phyloP scores from a whole-genome alignment of 208 protist species.

The Phytomonas sp. region DNA sequence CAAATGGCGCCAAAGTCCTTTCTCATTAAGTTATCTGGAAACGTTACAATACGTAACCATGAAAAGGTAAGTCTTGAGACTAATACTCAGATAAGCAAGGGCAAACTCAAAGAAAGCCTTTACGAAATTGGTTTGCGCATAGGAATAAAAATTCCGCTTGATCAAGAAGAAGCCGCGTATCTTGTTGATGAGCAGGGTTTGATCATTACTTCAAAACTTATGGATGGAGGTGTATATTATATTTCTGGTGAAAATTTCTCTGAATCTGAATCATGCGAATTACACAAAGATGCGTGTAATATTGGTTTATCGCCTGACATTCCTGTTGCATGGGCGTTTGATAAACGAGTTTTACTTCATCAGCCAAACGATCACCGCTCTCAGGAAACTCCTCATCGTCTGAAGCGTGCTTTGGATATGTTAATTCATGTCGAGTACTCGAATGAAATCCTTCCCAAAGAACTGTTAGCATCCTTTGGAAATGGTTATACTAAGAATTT shows the following conservation, averaged over 20 bases:
- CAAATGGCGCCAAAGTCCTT: constrained; percentile 12
- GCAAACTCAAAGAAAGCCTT: constrained; percentile 43
- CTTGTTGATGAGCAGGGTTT: constrained; percentile 50
- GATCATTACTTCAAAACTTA: constrained; percentile 37
- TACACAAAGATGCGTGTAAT: not conserved
- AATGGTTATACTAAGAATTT: not conserved
- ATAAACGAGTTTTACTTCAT: constrained; percentile 56
- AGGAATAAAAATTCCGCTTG: constrained; percentile 17
- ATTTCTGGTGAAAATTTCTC: constrained; percentile 28
- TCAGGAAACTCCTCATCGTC: constrained; percentile 60
- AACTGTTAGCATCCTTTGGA: constrained; percentile 17
- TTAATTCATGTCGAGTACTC: constrained; percentile 31
- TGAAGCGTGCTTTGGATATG: constrained; percentile 47
- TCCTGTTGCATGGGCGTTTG: constrained; percentile 60
- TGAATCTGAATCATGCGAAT: not conserved
- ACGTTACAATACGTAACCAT: constrained; percentile 43
- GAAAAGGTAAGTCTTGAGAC: constrained; percentile 33
- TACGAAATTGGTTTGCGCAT: constrained; percentile 29
- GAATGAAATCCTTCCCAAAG: constrained; percentile 41
- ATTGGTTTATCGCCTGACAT: constrained; percentile 14
- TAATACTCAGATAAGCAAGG: constrained; percentile 35
- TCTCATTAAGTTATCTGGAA: constrained; percentile 33
- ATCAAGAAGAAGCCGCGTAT: not conserved
- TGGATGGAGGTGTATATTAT: constrained; percentile 43
- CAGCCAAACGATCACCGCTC: constrained; percentile 34